Percentiles rank a stretch among this genome's conserved stretches.
phyloP scores from a whole-genome alignment of 805 yeast genomes.

The Candida germanica region DNA sequence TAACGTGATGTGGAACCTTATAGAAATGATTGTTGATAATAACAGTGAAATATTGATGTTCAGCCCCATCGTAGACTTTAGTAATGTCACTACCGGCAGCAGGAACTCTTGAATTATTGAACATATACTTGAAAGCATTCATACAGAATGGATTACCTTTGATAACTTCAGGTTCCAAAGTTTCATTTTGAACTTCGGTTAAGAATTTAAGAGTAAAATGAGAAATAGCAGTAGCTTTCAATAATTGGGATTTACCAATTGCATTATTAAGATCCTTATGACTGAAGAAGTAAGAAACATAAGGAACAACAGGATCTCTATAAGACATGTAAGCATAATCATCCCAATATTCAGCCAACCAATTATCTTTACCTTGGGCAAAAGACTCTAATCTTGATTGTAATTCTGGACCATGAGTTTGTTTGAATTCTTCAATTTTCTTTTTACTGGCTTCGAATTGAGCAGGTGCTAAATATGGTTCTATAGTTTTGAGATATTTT shows the following conservation, averaged over 20 bases:
- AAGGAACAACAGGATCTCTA: slow-evolving; percentile 93
- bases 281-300: slow-evolving; percentile 83
- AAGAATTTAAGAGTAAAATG: slow-evolving; percentile 67
- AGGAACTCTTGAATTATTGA: slow-evolving; percentile 87
- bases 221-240: slow-evolving; percentile 74
- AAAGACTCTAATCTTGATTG: slow-evolving; percentile 63
- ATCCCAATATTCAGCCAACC: slow-evolving; percentile 94
- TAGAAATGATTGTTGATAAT: slow-evolving; percentile 75
- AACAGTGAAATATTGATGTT: slow-evolving; percentile 68
- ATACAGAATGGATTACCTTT: slow-evolving; percentile 86
- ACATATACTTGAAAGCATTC: slow-evolving; percentile 90
- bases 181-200: slow-evolving; percentile 62
- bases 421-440: slow-evolving; percentile 63
- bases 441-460: slow-evolving; percentile 50
- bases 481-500: slow-evolving; percentile 67
- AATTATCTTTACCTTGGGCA: slow-evolving; percentile 67
- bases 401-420: slow-evolving; percentile 57
- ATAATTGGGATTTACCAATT: slow-evolving; percentile 60
- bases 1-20: slow-evolving; percentile 61
- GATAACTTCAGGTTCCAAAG: slow-evolving; percentile 76
- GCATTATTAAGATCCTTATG: slow-evolving; percentile 66
- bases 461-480: slow-evolving; percentile 57
- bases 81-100: slow-evolving; percentile 60
- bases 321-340: slow-evolving; percentile 86
- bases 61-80: slow-evolving; percentile 44